Base-by-base conservation (phyloP, 202 grass and related monocot species). In the Saccharum hybrid region DNA sequence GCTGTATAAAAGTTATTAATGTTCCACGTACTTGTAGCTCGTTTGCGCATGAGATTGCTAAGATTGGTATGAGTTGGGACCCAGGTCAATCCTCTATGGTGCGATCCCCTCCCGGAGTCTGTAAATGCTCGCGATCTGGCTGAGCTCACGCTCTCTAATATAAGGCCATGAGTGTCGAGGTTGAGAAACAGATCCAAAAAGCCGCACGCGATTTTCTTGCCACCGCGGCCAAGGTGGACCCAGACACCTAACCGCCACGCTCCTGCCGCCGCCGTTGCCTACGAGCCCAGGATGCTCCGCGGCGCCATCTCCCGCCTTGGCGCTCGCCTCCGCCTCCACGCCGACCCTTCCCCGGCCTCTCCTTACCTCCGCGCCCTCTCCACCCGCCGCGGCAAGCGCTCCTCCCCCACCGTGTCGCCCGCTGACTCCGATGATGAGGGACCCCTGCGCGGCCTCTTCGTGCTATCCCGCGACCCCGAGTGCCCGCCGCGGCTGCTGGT, bases 401-500 rank as follows among this genome's bases (percentile, higher is more conserved):
- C 71, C 12, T 83, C 80, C 59, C 67, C 80, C 60, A 86, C 59
- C 74, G 77, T 69, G 37, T 42, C 70, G 72, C 86, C 82, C 19
- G 80, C 65, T 6, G 90, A 89, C 19, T 33, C 63, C 69, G 87
- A 93, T 30, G 83, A 89, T 36, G 89, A 81, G 12, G 75, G 66
- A 10, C 78, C 81, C 10, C 48, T 69, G 46, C 82, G 40, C 41
- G 77, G 77, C 81, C 77, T 93, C 67, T 98, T 88, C 83, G 77
- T 95, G 54, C 76, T 98, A 7, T 67, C 74, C 37, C 80, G 81
- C 45, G 86, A 95, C 78, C 89, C 91, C 26, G 31, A 71, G 77
- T 77, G 76, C 49, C 88, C 91, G 13, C 90, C 96, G 45, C 87
- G 84, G 45, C 87, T 98, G 18, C 79, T 98, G 26, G 93, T 98